A percentile compares a stretch with the other conserved stretches of the same genome.
phyloP scores from a whole-genome alignment of 495 filamentous ascomycete species.

The Podospora bellae-mahoneyi region DNA sequence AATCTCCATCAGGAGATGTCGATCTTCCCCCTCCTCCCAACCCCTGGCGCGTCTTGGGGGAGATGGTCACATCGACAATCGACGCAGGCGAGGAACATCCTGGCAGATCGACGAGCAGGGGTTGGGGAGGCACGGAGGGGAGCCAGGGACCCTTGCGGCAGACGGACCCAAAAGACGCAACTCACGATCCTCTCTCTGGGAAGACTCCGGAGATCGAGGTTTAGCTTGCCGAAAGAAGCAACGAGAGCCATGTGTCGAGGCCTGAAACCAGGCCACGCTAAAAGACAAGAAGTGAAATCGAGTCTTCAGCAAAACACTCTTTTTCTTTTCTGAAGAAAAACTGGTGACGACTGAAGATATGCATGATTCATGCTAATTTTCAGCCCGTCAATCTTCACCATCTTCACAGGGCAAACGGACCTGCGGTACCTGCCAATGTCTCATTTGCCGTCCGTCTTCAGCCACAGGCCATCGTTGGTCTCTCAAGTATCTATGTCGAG shows the following conservation, averaged over 20 bases:
- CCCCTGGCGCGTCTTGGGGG: not conserved
- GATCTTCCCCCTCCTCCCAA: not conserved
- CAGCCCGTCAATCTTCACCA: conserved; percentile 1
- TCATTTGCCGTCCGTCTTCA: not conserved
- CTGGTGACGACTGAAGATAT: not conserved
- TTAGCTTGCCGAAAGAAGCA: conserved; percentile 4
- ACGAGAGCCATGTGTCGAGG: not conserved
- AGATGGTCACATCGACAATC: not conserved
- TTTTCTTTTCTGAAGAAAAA: not conserved
- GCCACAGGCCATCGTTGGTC: conserved; percentile 5
- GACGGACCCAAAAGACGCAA: not conserved
- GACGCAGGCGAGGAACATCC: not conserved
- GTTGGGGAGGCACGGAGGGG: not conserved
- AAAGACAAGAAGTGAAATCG: too few relatives aligned
- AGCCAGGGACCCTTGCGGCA: not conserved
- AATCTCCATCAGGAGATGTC: not conserved
- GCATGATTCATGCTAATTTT: conserved; percentile 16
- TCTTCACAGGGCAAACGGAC: not conserved
- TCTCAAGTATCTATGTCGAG: not conserved
- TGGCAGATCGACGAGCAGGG: conserved; percentile 4
- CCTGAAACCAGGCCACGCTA: not conserved
- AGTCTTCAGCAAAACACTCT: too few relatives aligned
- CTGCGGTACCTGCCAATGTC: conserved; percentile 1
- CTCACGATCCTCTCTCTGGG: not conserved
- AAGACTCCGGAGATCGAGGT: conserved; percentile 2